phyloP scores from a whole-genome alignment of 2,329 filamentous ascomycete genomes.

The Plectosphaerella sp. region DNA sequence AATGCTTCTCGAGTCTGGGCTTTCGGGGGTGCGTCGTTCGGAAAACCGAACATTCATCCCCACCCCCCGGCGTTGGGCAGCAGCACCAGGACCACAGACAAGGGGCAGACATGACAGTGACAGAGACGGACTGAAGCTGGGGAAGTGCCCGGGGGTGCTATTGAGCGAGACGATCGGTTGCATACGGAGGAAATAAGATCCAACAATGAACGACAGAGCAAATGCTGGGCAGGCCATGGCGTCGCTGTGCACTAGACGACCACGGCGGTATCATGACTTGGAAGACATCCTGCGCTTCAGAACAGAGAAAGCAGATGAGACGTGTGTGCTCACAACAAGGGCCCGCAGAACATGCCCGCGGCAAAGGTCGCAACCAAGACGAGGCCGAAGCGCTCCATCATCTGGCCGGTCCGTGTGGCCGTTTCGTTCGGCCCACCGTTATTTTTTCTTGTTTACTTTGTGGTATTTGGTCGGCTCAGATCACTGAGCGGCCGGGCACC shows the following conservation, averaged over 20 bases:
- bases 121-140: too few relatives aligned
- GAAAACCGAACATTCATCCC: background rate
- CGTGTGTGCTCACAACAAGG: background rate
- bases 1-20: background rate
- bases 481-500: background rate
- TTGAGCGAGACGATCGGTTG: too few relatives aligned
- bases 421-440: background rate
- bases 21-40: background rate
- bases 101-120: too few relatives aligned
- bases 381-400: background rate
- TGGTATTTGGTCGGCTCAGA: background rate
- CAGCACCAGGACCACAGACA: background rate
- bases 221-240: too few relatives aligned
- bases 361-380: background rate
- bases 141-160: too few relatives aligned
- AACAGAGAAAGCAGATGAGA: background rate
- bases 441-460: too few relatives aligned
- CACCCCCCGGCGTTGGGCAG: background rate
- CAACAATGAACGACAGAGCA: too few relatives aligned
- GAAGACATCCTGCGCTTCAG: too few relatives aligned
- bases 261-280: too few relatives aligned
- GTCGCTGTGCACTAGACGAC: too few relatives aligned
- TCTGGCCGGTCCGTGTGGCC: slow-evolving; percentile 11
- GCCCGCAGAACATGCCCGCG: background rate
- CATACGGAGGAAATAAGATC: too few relatives aligned